Evolutionary conservation across 2,329 filamentous ascomycete genomes (phyloP).

Genomic region (Arthrobotrys musiformis): DNA sequence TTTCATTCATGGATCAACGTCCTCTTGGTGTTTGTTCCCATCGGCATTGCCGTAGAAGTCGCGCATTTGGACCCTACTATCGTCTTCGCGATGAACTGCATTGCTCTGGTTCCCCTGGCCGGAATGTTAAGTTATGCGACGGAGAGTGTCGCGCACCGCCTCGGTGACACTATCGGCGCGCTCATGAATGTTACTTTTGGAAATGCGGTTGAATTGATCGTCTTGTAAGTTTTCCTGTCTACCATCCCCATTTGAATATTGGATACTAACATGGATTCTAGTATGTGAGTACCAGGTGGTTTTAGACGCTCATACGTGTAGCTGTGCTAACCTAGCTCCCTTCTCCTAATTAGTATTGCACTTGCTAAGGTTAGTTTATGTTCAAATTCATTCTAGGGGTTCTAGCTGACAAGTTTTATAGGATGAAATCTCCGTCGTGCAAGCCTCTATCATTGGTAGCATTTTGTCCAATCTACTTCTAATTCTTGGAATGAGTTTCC

Average conservation of each 20-base stretch:
- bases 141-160: constrained; percentile 76
- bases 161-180: constrained; percentile 78
- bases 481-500: constrained; percentile 91
- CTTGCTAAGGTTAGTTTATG: constrained; percentile 73
- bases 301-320: constrained; percentile 4
- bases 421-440: constrained; percentile 88
- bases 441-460: constrained; percentile 87
- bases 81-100: constrained; percentile 78
- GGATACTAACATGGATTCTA: constrained; percentile 50
- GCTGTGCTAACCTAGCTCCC: constrained; percentile 59
- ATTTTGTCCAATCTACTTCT: constrained; percentile 88
- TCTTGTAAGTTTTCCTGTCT: constrained; percentile 68
- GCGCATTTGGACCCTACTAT: constrained; percentile 70
- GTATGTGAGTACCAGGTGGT: constrained; percentile 29
- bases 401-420: constrained; percentile 61
- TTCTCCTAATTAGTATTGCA: constrained; percentile 73
- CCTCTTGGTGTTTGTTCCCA: constrained; percentile 79
- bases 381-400: neutral
- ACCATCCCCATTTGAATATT: neutral
- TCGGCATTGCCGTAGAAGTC: constrained; percentile 75
- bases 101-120: constrained; percentile 79
- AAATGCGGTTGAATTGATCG: constrained; percentile 82
- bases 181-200: constrained; percentile 81
- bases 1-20: constrained; percentile 82
- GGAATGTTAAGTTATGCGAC: constrained; percentile 78